phyloP scores from a whole-genome alignment of 2,329 filamentous ascomycete species.

The Eurotiales sp. region DNA sequence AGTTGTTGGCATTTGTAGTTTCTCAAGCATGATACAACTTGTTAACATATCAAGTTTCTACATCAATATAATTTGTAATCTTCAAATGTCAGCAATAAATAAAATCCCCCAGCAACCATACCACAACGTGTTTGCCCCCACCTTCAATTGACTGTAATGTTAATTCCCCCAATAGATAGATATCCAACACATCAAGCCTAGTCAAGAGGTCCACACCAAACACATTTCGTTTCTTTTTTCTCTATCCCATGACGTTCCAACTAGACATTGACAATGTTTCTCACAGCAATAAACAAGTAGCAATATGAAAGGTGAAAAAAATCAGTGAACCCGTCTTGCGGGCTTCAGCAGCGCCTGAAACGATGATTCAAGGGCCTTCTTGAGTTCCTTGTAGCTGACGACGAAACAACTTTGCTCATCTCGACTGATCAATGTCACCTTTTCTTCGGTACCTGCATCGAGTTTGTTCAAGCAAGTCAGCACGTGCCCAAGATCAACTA shows the following conservation, averaged over 20 bases:
- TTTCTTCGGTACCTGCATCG: slow-evolving; percentile 84
- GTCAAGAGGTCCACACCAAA: not conserved
- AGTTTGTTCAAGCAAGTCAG: slow-evolving; percentile 84
- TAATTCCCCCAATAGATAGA: not conserved
- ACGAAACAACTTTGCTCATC: slow-evolving; percentile 89
- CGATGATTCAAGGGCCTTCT: slow-evolving; percentile 58
- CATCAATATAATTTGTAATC: slow-evolving; percentile 10
- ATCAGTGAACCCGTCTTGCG: slow-evolving; percentile 32
- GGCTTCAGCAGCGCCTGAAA: slow-evolving; percentile 56
- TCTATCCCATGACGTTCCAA: not conserved
- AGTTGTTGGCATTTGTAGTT: not conserved
- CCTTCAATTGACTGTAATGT: not conserved
- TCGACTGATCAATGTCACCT: slow-evolving; percentile 76
- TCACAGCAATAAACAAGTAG: not conserved
- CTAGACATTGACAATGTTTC: not conserved
- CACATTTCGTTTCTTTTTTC: not conserved
- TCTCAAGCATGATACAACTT: not conserved
- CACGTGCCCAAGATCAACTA: slow-evolving; percentile 84
- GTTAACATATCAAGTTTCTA: not conserved
- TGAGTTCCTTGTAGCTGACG: slow-evolving; percentile 86
- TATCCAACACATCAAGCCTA: not conserved
- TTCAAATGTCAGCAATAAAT: slow-evolving; percentile 6
- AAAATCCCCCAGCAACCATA: not conserved
- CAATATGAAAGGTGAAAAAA: not conserved
- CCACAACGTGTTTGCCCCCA: not conserved